phyloP scores from a whole-genome alignment of 352 stramenopile species.

The Phytophthora brassicae region DNA sequence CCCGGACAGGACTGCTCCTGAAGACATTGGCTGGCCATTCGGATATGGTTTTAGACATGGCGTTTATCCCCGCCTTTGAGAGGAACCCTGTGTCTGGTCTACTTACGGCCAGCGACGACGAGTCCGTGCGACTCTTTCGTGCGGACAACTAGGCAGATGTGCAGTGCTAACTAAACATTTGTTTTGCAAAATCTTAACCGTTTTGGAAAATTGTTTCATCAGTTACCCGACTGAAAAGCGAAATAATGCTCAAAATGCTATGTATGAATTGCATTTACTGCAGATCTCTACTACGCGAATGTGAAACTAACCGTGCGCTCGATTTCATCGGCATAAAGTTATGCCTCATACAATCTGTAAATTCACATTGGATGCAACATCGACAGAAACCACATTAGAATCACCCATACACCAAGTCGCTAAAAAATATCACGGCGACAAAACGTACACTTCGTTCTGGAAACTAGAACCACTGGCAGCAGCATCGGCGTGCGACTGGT shows the following conservation, averaged over 20 bases:
- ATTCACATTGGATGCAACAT: background rate
- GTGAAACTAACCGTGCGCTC: slow-evolving; percentile 47
- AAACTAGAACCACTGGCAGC: slow-evolving; percentile 88
- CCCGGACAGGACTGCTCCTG: slow-evolving; percentile 79
- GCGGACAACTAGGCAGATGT: slow-evolving; percentile 53
- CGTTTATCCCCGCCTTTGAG: slow-evolving; percentile 57
- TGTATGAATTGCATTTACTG: slow-evolving; percentile 41
- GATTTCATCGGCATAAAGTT: slow-evolving; percentile 64
- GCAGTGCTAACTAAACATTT: too few species aligned
- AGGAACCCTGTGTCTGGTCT: slow-evolving; percentile 48
- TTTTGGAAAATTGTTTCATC: background rate
- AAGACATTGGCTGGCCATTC: slow-evolving; percentile 83
- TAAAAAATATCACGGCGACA: background rate
- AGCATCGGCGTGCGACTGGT: slow-evolving; percentile 86
- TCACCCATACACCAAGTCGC: background rate
- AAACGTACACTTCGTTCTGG: slow-evolving; percentile 91
- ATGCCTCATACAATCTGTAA: slow-evolving; percentile 85
- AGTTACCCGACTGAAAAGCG: background rate
- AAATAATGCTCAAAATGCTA: slow-evolving; percentile 29
- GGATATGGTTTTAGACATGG: slow-evolving; percentile 93
- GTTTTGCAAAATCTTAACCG: background rate
- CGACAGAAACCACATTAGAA: slow-evolving; percentile 15
- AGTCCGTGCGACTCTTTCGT: slow-evolving; percentile 77
- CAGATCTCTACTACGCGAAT: slow-evolving; percentile 48
- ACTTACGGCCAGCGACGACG: slow-evolving; percentile 82